phyloP scores from a whole-genome alignment of 768 basidiomycete species.

The Auricularia sp. region DNA sequence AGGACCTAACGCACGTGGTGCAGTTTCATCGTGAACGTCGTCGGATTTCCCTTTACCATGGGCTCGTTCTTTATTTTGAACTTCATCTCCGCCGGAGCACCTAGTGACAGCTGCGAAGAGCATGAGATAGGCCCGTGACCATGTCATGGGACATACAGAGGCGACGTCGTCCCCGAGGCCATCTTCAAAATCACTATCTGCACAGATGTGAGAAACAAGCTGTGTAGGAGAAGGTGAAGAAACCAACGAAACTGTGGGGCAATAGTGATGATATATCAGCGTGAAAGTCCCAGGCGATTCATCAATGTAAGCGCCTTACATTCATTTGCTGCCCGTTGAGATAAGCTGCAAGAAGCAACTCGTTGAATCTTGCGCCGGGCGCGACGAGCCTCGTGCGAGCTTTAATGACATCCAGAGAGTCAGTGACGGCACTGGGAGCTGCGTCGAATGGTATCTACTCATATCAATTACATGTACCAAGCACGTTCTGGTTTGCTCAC shows the following conservation, averaged over 20 bases:
- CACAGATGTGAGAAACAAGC: neutral
- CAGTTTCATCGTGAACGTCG: slow-evolving; percentile 42
- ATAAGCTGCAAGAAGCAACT: slow-evolving; percentile 71
- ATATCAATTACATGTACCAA: neutral
- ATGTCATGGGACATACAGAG: slow-evolving; percentile 21
- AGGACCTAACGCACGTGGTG: slow-evolving; percentile 42
- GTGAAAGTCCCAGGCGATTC: neutral
- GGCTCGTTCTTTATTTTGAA: slow-evolving; percentile 36
- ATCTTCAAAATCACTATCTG: slow-evolving; percentile 44
- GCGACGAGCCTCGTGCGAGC: slow-evolving; percentile 38
- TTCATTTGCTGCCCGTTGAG: slow-evolving; percentile 83
- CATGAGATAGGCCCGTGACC: neutral
- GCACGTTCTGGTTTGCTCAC: slow-evolving; percentile 16
- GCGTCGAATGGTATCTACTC: slow-evolving; percentile 33
- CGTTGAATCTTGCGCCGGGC: slow-evolving; percentile 46
- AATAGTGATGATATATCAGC: no score
- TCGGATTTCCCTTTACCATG: slow-evolving; percentile 27
- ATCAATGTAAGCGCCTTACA: slow-evolving; percentile 25
- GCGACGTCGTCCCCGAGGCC: slow-evolving; percentile 67
- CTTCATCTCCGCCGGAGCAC: slow-evolving; percentile 70
- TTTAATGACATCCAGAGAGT: slow-evolving; percentile 51
- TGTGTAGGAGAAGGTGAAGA: no score
- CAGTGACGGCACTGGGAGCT: slow-evolving; percentile 48
- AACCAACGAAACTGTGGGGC: no score
- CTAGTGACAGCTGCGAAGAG: slow-evolving; percentile 42